phyloP scores from a whole-genome alignment of 768 basidiomycete genomes.

The Tricholoma terreum region DNA sequence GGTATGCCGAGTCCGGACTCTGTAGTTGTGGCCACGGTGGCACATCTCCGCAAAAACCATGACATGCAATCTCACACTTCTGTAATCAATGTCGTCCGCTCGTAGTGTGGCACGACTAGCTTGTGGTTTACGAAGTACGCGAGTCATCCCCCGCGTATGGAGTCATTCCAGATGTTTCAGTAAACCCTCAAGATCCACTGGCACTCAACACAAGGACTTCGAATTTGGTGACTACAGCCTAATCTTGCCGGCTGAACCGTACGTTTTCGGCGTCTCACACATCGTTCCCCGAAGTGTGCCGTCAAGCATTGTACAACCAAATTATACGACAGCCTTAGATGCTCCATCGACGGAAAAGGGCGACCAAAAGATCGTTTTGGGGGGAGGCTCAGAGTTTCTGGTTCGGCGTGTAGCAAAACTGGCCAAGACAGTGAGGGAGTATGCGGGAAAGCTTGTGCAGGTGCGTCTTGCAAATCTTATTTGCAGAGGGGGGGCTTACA shows the following conservation, averaged over 20 bases:
- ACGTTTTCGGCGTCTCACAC: constrained; percentile 60
- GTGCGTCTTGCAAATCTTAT: constrained; percentile 29
- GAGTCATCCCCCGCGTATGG: not conserved
- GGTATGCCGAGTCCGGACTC: too few relatives aligned
- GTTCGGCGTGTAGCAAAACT: constrained; percentile 54
- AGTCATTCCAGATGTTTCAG: not conserved
- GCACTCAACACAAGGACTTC: constrained; percentile 32
- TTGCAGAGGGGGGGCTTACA: constrained; percentile 1
- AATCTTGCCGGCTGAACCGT: constrained; percentile 65
- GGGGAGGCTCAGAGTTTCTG: constrained; percentile 48
- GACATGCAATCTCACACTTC: too few relatives aligned
- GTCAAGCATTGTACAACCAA: constrained; percentile 47
- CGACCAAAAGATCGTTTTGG: constrained; percentile 42
- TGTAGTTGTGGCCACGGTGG: too few relatives aligned
- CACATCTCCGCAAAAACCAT: too few relatives aligned
- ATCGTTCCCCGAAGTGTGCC: constrained; percentile 60
- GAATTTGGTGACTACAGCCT: constrained; percentile 55
- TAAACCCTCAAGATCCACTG: not conserved
- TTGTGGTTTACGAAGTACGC: not conserved
- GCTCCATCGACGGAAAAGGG: not conserved
- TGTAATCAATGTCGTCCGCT: too few relatives aligned
- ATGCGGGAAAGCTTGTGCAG: constrained; percentile 51
- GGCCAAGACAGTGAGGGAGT: constrained; percentile 55
- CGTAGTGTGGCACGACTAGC: not conserved
- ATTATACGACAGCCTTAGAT: constrained; percentile 40